These are phyloP conservation scores for Hypoxylon cercidicola DNA, from an alignment of 495 filamentous ascomycete genomes.

Conservation along the genomic window DNA sequence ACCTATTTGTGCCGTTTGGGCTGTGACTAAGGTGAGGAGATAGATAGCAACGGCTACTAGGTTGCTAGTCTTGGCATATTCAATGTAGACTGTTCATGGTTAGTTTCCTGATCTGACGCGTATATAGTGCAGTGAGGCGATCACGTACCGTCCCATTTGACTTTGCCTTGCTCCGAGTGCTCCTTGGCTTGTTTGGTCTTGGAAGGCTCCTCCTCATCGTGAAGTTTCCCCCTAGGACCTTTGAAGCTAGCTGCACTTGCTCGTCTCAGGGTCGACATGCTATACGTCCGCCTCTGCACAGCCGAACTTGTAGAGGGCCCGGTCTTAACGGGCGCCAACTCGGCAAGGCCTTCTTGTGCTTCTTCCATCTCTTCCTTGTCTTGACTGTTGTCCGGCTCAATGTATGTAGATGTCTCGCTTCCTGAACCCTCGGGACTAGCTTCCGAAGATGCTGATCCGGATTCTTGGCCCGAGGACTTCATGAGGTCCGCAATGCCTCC, in stretches of 20 bases:
- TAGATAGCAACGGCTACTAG: constrained; percentile 85
- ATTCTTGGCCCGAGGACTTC: constrained; percentile 73
- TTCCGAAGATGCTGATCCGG: constrained; percentile 43
- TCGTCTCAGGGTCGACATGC: constrained; percentile 80
- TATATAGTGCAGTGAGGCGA: not conserved
- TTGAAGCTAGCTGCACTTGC: constrained; percentile 92
- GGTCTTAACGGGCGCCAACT: constrained; percentile 76
- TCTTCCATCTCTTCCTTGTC: constrained; percentile 74
- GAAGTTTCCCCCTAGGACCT: constrained; percentile 81
- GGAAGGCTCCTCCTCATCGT: constrained; percentile 80
- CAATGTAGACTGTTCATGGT: constrained; percentile 69
- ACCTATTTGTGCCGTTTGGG: constrained; percentile 82
- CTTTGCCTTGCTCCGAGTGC: constrained; percentile 89
- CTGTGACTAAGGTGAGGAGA: constrained; percentile 75
- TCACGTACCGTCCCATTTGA: constrained; percentile 80
- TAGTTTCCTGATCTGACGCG: constrained; percentile 23
- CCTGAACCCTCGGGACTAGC: constrained; percentile 56
- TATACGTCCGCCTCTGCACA: constrained; percentile 65
- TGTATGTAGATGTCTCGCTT: constrained; percentile 69
- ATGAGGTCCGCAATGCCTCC: constrained; percentile 88
- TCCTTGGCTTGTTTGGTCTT: constrained; percentile 91
- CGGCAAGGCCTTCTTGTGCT: constrained; percentile 72
- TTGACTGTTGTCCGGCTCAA: constrained; percentile 58
- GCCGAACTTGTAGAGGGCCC: constrained; percentile 50
- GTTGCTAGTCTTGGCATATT: constrained; percentile 96